phyloP scores from a whole-genome alignment of 495 filamentous ascomycete species.

The Trichodelitschia bisporula region DNA sequence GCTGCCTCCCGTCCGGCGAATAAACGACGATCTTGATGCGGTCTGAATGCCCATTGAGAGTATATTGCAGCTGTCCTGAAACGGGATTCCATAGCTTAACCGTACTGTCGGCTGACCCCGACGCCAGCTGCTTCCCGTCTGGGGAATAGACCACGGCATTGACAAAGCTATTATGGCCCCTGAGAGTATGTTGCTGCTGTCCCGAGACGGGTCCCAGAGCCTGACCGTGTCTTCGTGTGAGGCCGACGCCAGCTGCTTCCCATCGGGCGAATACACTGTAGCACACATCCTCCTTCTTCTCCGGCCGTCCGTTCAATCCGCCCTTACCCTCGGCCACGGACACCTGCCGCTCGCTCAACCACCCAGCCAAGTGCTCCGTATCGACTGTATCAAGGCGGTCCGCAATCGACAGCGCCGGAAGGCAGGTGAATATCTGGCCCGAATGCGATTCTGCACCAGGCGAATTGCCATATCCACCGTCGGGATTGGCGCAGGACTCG shows the following conservation, averaged over 20 bases:
- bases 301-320: too few relatives aligned
- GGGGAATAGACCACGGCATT: conserved; percentile 8
- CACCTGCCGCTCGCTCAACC: too few relatives aligned
- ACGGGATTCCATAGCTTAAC: conserved; percentile 14
- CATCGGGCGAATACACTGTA: conserved; percentile 3
- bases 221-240: conserved; percentile 13
- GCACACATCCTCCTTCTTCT: too few relatives aligned
- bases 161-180: conserved; percentile 8
- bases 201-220: conserved; percentile 16
- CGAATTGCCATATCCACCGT: too few relatives aligned
- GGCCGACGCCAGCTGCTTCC: conserved; percentile 9
- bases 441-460: too few relatives aligned
- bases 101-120: conserved; percentile 2
- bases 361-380: too few relatives aligned
- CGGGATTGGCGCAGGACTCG: too few relatives aligned
- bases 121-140: conserved; percentile 8
- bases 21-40: neutral
- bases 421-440: too few relatives aligned
- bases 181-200: conserved; percentile 6
- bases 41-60: neutral
- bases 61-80: neutral
- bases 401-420: too few relatives aligned
- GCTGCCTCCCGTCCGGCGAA: neutral
- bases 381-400: too few relatives aligned
- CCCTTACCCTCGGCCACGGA: too few relatives aligned